Evolutionary conservation across 805 yeast species (phyloP).

Genomic region (Kuraishia molischiana): DNA sequence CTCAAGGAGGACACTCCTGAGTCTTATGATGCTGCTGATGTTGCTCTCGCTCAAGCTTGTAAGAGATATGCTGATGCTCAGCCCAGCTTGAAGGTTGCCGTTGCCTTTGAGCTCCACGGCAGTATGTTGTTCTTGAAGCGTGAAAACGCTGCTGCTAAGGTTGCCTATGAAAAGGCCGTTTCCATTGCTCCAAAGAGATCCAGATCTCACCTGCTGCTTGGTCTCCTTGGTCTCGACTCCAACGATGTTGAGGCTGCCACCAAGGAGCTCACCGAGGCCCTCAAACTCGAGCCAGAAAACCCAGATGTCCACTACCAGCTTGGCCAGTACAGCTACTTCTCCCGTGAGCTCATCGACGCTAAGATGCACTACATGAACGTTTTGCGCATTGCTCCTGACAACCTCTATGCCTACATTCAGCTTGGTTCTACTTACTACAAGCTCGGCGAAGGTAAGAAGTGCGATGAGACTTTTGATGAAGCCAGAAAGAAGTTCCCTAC

Average conservation of each 20-base stretch:
- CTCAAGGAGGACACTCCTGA: slow-evolving; percentile 36
- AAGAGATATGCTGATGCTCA: slow-evolving; percentile 25
- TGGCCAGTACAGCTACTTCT: slow-evolving; percentile 84
- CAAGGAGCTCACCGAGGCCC: slow-evolving; percentile 63
- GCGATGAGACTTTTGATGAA: slow-evolving; percentile 54
- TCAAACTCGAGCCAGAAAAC: slow-evolving; percentile 53
- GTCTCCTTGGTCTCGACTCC: slow-evolving; percentile 75
- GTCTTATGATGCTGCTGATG: slow-evolving; percentile 54
- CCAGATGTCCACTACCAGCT: slow-evolving; percentile 88
- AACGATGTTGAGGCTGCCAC: slow-evolving; percentile 52
- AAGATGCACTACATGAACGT: slow-evolving; percentile 67
- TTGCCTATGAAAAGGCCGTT: slow-evolving; percentile 56
- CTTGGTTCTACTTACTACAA: slow-evolving; percentile 88
- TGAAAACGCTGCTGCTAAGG: slow-evolving; percentile 56
- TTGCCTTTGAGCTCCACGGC: slow-evolving; percentile 79
- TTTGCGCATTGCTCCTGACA: slow-evolving; percentile 60
- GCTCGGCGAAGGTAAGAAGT: slow-evolving; percentile 48
- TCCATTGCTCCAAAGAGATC: slow-evolving; percentile 57
- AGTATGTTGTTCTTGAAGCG: slow-evolving; percentile 77
- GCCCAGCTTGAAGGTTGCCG: slow-evolving; percentile 37
- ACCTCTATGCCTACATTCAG: slow-evolving; percentile 83
- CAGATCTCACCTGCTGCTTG: slow-evolving; percentile 74
- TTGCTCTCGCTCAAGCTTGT: slow-evolving; percentile 49
- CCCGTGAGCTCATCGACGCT: slow-evolving; percentile 67
- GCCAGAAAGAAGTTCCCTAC: slow-evolving; percentile 74